These are phyloP conservation scores for Linum usitatissimum DNA, from an alignment of 345 rosid species.

Conservation along the genomic window DNA sequence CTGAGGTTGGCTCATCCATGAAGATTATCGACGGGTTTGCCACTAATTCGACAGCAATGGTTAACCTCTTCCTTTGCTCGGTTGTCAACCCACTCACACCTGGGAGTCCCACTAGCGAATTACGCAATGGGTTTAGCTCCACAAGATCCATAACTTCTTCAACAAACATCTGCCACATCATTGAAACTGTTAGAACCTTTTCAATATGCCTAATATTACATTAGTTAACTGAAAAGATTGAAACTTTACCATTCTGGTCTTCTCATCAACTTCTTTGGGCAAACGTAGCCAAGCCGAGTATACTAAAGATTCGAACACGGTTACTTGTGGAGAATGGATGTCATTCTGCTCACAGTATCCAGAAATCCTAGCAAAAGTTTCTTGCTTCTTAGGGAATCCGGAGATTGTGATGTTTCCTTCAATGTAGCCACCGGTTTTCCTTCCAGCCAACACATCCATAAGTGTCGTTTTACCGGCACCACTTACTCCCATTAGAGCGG, in stretches of 20 bases:
- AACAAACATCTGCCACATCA: neutral
- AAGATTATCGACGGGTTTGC: slow-evolving; percentile 3
- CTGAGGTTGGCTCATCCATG: slow-evolving; percentile 9
- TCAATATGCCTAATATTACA: too few relatives aligned
- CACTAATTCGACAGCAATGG: neutral
- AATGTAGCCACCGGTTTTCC: slow-evolving; percentile 6
- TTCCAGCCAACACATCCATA: slow-evolving; percentile 3
- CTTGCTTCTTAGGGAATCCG: slow-evolving; percentile 5
- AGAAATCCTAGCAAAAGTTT: slow-evolving; percentile 1
- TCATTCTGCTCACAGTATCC: slow-evolving; percentile 5
- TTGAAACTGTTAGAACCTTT: too few relatives aligned
- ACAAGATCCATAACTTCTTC: slow-evolving; percentile 2
- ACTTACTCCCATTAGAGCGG: slow-evolving; percentile 1
- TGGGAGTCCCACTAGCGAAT: neutral
- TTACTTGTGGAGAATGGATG: slow-evolving; percentile 3
- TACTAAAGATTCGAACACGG: neutral
- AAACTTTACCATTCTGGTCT: neutral
- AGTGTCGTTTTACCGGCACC: slow-evolving; percentile 3
- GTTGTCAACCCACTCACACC: neutral
- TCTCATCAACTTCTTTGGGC: neutral
- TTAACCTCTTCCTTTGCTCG: slow-evolving; percentile 1
- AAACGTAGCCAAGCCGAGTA: slow-evolving; percentile 3
- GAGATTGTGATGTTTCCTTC: slow-evolving; percentile 4
- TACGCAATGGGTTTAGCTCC: neutral
- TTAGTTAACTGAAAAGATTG: neutral